phyloP scores from a whole-genome alignment of 1,284 basidiomycete species.

The Heterobasidion annosum region DNA sequence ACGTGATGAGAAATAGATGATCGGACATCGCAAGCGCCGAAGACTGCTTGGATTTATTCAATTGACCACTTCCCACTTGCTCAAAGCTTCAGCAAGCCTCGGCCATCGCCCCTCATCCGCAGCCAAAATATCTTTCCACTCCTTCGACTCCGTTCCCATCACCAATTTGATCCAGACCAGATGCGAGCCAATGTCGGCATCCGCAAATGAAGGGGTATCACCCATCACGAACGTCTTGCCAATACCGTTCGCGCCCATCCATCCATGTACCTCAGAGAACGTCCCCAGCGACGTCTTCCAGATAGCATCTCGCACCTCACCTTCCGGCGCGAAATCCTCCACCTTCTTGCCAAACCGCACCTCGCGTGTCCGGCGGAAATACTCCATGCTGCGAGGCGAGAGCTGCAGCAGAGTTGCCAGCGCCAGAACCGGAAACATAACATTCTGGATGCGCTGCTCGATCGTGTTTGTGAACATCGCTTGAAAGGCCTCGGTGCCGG shows the following conservation, averaged over 20 bases:
- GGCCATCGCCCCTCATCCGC: constrained; percentile 32
- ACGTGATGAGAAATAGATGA: no score
- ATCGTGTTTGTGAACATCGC: constrained; percentile 20
- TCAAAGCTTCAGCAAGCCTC: constrained; percentile 20
- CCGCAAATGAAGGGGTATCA: constrained; percentile 23
- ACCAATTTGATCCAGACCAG: constrained; percentile 21
- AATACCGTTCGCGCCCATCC: constrained; percentile 20
- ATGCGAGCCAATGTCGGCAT: constrained; percentile 21
- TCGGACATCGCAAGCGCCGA: no score
- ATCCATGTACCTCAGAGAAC: constrained; percentile 19
- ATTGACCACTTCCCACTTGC: constrained; percentile 1
- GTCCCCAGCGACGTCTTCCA: constrained; percentile 25
- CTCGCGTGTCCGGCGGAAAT: constrained; percentile 29
- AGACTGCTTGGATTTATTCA: no score
- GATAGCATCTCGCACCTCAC: constrained; percentile 11
- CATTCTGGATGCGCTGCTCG: not conserved
- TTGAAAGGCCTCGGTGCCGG: constrained; percentile 19
- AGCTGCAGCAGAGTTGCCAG: constrained; percentile 15
- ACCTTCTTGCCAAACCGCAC: constrained; percentile 21
- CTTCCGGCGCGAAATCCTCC: constrained; percentile 22
- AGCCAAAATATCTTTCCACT: constrained; percentile 26
- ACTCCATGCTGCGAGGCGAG: constrained; percentile 25
- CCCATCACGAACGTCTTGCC: constrained; percentile 19
- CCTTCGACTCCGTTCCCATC: constrained; percentile 23
- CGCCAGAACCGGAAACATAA: constrained; percentile 7